Percentiles rank a stretch among this genome's conserved stretches.
These are phyloP conservation scores for Russula virescens DNA, from an alignment of 768 basidiomycete species.

Conservation along the genomic window DNA sequence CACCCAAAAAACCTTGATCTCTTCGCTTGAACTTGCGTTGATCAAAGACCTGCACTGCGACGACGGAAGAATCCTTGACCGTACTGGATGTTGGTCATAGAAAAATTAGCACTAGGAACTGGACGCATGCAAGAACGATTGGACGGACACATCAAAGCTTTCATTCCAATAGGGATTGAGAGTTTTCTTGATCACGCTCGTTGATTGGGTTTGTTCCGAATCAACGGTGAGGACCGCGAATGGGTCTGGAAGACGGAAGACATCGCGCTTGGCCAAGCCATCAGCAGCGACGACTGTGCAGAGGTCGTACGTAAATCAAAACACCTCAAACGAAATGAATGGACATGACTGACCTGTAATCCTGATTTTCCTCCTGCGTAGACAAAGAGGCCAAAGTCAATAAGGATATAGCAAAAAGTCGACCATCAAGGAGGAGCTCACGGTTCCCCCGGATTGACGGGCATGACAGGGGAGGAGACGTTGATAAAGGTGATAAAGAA, in stretches of 20 bases:
- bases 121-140: background rate
- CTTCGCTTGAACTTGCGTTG: constrained; percentile 98
- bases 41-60: constrained; percentile 98
- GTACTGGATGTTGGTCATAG: constrained; percentile 43
- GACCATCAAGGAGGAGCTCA: constrained; percentile 21
- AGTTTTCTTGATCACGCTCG: constrained; percentile 94
- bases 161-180: constrained; percentile 97
- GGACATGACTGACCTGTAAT: constrained; percentile 52
- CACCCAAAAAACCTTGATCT: constrained; percentile 97
- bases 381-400: constrained; percentile 22
- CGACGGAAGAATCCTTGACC: constrained; percentile 96
- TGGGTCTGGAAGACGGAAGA: constrained; percentile 93
- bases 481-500: constrained; percentile 31
- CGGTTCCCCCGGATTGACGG: constrained; percentile 29
- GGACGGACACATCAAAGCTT: constrained; percentile 88
- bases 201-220: constrained; percentile 95
- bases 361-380: constrained; percentile 62
- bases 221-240: constrained; percentile 99
- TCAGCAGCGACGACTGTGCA: constrained; percentile 95
- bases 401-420: background rate
- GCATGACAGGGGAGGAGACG: constrained; percentile 25
- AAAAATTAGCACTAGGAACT: constrained; percentile 13
- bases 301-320: background rate
- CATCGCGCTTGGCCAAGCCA: constrained; percentile 88
- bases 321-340: background rate